A percentile compares a stretch with the other conserved stretches of the same genome.
These are phyloP conservation scores for Yamadazyma dushanensis DNA, from an alignment of 1,139 yeast genomes.

Conservation along the genomic window DNA sequence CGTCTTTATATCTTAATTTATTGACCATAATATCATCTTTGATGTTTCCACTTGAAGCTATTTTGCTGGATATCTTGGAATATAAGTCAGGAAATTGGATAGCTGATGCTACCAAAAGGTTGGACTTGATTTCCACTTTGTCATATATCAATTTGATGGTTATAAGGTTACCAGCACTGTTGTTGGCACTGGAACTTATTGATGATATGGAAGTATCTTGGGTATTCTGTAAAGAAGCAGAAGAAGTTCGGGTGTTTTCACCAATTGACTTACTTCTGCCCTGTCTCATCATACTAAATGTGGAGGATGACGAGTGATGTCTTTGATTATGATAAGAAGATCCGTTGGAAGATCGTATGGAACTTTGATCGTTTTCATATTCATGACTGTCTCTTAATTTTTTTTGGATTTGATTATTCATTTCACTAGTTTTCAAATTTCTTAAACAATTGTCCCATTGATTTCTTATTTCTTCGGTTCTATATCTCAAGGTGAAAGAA, in stretches of 20 bases:
- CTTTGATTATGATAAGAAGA: conserved; percentile 36
- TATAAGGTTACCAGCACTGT: conserved; percentile 10
- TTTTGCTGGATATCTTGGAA: conserved; percentile 37
- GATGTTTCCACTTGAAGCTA: conserved; percentile 31
- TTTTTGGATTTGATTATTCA: conserved; percentile 41
- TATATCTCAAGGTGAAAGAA: conserved; percentile 66
- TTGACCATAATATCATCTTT: conserved; percentile 39
- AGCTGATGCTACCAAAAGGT: conserved; percentile 41
- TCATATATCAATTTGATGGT: conserved; percentile 54
- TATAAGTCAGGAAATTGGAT: conserved; percentile 50
- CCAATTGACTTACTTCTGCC: conserved; percentile 27
- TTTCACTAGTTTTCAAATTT: conserved; percentile 40
- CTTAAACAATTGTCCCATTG: conserved; percentile 71
- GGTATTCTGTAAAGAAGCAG: conserved; percentile 18
- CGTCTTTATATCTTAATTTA: conserved; percentile 83
- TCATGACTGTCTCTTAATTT: conserved; percentile 41
- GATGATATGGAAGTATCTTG: conserved; percentile 23
- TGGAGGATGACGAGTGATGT: conserved; percentile 47
- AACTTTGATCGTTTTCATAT: conserved; percentile 20
- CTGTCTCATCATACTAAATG: conserved; percentile 48
- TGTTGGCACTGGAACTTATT: conserved; percentile 12
- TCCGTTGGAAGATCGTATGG: conserved; percentile 32
- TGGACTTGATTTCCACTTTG: conserved; percentile 34
- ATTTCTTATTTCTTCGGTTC: conserved; percentile 66
- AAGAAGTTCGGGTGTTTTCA: conserved; percentile 19